Base-by-base conservation (phyloP, 352 stramenopile species). In the Globisporangium sylvaticum region DNA sequence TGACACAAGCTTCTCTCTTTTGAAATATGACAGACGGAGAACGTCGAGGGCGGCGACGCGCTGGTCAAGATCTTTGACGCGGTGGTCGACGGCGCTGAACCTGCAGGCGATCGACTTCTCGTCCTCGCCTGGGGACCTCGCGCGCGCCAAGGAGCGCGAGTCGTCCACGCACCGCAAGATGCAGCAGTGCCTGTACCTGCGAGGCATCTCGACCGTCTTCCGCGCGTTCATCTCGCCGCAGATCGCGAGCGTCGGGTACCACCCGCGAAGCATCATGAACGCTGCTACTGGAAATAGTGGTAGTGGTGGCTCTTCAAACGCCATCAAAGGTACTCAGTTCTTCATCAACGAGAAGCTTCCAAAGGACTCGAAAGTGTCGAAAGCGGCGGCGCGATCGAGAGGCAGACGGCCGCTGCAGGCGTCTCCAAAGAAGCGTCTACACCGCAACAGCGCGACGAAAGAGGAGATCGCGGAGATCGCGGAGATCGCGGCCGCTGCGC, bases 131-230 rank as follows among this genome's bases (percentile, higher is more conserved):
- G 69, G 67, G 0, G 79, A 88, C 15, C 69, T 83, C 63, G 54
- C 67, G 29, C 31, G 71, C 5, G 72, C 70, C n/a, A 68, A 70
- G 37, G 68, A 79, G 53, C 69, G 70, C 31, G 75, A 76, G 29
- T 69, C 54, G 9, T 73, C 74, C 24, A 73, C 68, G 37, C 69
- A 74, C 5, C 75, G 80, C 50, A 88, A 86, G 55, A 74, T 79
- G 58, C 74, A 73, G 31, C 83, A 88, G 58, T 87, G 80, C 44
- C 53, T 89, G 31, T 91, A 88, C 44, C 68, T 91, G 32, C 74
- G 78, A 9, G 83, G 80, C 14, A 64, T 71, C 25, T 65, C 71
- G 1, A 86, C 79, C 0, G 68, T 89, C 5, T 89, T 87, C 54
- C 67, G 74, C 39, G 73, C 77, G 2, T 59, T 89, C 25, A 65